Evolutionary conservation across 2,329 filamentous ascomycete species (phyloP), one percentile per base, ranked within the genome.

Genomic region (Beauveria australis): DNA sequence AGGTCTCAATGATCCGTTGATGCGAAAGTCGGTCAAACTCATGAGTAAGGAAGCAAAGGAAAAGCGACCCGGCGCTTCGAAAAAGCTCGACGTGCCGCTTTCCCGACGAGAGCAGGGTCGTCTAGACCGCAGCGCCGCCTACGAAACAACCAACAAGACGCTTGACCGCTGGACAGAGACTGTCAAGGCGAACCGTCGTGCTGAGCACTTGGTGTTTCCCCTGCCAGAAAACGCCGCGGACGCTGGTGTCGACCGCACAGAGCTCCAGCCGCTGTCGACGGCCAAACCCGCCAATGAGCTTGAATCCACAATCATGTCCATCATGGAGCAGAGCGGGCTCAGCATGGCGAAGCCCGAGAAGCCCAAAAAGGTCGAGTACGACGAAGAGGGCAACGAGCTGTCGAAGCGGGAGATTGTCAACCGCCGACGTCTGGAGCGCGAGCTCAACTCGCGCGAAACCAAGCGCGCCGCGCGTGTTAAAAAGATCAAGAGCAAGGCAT

Each of bases 401-500:
- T 89, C 87, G 1, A 79, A 87, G 53, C 88, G 86, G 69, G 88
- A 87, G 53, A 81, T 90, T 26, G 81, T 87, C 60, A 85, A 87
- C 53, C 86, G 92, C 69, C 82, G 93, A 61, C 87, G 94, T 14
- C 87, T 86, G 72, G 86, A 90, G 64, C 83, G 94, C 66, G 93
- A 97, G 68, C 76, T 96, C 8, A 82, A 93, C 65, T 96, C 95
- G 67, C 84, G 92, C 12, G 93, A 97, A 74, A 89, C 95, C 69
- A 87, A 92, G 48, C 88, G 92, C 61, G 85, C 92, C 8, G 95
- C 92, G 75, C 88, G 94, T 26, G 91, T 99, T 75, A 96, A 97
- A 78, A 97, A 97, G 79, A 99, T 99, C 77, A 99, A 99, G 81
- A 95, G 90, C 72, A 99, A 97, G 74, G 85, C 92, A 0, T 99